phyloP scores from a whole-genome alignment of 495 filamentous ascomycete species.

The Penicillium diatomitis region DNA sequence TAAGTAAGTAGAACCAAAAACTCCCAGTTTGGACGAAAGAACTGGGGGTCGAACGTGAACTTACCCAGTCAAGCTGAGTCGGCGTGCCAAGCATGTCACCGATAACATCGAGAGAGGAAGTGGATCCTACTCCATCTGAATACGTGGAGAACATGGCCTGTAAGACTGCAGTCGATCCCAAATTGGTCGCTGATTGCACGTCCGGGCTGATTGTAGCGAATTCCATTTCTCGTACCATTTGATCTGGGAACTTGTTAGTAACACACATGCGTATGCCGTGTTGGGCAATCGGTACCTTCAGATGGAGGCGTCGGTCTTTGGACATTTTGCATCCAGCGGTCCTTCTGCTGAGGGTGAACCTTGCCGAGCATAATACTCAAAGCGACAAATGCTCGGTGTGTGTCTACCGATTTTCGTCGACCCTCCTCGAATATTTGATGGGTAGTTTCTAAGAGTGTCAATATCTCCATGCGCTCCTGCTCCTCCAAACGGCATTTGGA shows the following conservation, averaged over 20 bases:
- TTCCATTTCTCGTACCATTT: background rate
- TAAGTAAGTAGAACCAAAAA: background rate
- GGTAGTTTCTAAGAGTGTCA: conserved; percentile 57
- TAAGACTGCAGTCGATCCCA: background rate
- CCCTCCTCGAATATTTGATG: conserved; percentile 62
- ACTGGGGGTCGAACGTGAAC: conserved; percentile 10
- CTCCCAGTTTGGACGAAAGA: background rate
- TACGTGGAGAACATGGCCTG: no score
- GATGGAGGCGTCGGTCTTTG: background rate
- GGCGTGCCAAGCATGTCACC: conserved; percentile 46
- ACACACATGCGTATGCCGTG: background rate
- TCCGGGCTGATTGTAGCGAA: conserved; percentile 3
- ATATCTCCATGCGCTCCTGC: conserved; percentile 50
- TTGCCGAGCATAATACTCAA: conserved; percentile 69
- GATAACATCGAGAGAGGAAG: conserved; percentile 36
- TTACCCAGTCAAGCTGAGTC: conserved; percentile 66
- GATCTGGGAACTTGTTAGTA: conserved; percentile 3
- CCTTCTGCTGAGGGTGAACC: conserved; percentile 32
- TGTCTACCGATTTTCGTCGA: conserved; percentile 61
- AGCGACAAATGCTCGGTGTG: conserved; percentile 65
- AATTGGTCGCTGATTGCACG: conserved; percentile 1
- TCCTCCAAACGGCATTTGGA: background rate
- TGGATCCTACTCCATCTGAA: no score
- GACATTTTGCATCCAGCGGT: conserved; percentile 20
- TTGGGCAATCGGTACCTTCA: conserved; percentile 19